Evolutionary conservation across 2,329 filamentous ascomycete species (phyloP).

Genomic region (Talaromyces sp.): DNA sequence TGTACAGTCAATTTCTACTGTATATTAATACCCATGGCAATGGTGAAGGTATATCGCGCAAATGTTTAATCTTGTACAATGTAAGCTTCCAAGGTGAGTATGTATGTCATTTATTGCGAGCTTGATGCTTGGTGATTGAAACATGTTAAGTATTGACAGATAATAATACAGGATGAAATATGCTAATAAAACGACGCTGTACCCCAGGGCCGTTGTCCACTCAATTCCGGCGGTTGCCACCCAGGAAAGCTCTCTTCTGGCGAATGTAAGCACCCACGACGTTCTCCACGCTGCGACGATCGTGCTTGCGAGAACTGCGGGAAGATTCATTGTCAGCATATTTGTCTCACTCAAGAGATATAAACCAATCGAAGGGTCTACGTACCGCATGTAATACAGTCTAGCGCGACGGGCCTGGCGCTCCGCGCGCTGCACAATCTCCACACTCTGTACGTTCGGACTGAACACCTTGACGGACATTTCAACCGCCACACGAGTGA

Average conservation of each 20-base stretch:
- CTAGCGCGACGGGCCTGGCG: conserved; percentile 86
- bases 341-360: not conserved
- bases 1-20: no score
- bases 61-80: no score
- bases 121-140: not conserved
- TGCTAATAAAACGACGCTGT: conserved; percentile 12
- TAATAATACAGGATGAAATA: conserved; percentile 36
- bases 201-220: conserved; percentile 11
- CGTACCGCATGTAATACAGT: conserved; percentile 81
- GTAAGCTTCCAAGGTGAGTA: no score
- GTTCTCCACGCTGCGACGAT: conserved; percentile 82
- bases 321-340: conserved; percentile 14
- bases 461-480: conserved; percentile 98
- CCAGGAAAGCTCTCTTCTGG: conserved; percentile 52
- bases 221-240: conserved; percentile 25
- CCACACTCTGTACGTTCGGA: conserved; percentile 84
- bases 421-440: conserved; percentile 83
- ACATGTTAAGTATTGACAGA: conserved; percentile 24
- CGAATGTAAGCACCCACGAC: conserved; percentile 70
- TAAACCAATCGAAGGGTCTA: conserved; percentile 8
- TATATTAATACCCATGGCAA: no score
- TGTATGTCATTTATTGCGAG: no score
- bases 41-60: no score
- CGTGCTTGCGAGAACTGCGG: conserved; percentile 72
- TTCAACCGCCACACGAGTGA: conserved; percentile 87